Conservation (phyloP, 768 basidiomycete species). For the Pholiota molesta region DNA sequence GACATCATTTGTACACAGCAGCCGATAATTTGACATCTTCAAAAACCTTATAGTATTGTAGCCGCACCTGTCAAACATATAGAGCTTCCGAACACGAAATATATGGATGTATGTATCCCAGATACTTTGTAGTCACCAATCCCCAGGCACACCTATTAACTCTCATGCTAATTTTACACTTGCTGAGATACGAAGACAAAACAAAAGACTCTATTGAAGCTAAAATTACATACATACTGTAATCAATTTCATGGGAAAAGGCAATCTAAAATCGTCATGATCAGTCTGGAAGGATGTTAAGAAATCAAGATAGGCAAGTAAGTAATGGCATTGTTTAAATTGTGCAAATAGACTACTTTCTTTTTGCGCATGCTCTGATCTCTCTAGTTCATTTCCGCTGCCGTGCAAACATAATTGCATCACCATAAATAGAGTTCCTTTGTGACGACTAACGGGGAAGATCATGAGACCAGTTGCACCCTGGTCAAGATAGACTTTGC, state of each 20-base stretch:
- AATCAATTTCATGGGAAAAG: not conserved
- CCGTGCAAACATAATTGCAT: not conserved
- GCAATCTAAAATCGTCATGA: not conserved
- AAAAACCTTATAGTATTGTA: not conserved
- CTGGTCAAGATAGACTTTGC: not conserved
- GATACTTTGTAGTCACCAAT: not conserved
- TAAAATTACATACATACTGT: not conserved
- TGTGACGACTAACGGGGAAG: constrained; percentile 3
- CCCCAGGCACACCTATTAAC: not conserved
- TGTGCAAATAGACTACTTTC: constrained; percentile 2
- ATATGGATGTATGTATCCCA: not conserved
- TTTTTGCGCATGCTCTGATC: not conserved
- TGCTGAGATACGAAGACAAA: not conserved
- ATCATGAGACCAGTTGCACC: constrained; percentile 4
- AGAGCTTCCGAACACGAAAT: not conserved
- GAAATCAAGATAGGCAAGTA: not conserved
- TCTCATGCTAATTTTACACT: not conserved
- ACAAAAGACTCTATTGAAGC: not conserved
- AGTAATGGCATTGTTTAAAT: not conserved
- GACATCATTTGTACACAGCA: not conserved
- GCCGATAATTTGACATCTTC: not conserved
- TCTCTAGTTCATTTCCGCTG: constrained; percentile 9
- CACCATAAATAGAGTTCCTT: not conserved
- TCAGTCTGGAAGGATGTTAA: not conserved
- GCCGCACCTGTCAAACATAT: not conserved